A percentile compares a stretch with the other conserved stretches of the same genome.
phyloP scores from a whole-genome alignment of 257 asterid genomes.

The Solanum piurae region DNA sequence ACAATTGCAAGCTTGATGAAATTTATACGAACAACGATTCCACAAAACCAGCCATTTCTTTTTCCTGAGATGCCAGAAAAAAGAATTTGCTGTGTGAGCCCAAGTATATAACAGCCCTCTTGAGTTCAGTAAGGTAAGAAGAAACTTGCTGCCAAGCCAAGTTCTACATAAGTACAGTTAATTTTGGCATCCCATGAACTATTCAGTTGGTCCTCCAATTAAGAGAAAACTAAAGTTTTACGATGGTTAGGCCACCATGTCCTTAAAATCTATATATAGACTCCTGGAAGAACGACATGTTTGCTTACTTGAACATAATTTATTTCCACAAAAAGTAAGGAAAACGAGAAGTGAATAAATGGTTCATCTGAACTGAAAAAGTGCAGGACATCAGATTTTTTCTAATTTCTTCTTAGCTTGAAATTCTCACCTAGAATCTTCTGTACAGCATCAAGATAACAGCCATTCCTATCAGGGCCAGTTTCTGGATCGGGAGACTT shows the following conservation, averaged over 20 bases:
- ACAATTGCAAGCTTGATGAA: conserved; percentile 46
- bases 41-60: conserved; percentile 36
- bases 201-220: neutral
- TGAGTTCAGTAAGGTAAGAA: neutral
- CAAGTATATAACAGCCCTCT: neutral
- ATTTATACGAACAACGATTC: conserved; percentile 27
- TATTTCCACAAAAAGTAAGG: neutral
- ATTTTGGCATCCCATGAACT: neutral
- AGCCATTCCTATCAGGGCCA: conserved; percentile 32
- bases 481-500: conserved; percentile 30
- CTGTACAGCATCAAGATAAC: conserved; percentile 44
- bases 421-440: conserved; percentile 36
- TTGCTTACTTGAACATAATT: neutral
- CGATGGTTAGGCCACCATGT: neutral
- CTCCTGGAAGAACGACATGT: neutral
- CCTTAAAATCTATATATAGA: neutral
- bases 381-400: neutral
- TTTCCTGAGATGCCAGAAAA: conserved; percentile 31
- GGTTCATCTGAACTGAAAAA: neutral
- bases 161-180: neutral
- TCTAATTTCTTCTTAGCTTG: neutral
- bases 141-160: neutral
- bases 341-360: neutral
- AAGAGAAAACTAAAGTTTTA: neutral
- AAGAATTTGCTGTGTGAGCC: neutral